phyloP scores from a whole-genome alignment of 768 basidiomycete species.

The Daedaleopsis nitida region DNA sequence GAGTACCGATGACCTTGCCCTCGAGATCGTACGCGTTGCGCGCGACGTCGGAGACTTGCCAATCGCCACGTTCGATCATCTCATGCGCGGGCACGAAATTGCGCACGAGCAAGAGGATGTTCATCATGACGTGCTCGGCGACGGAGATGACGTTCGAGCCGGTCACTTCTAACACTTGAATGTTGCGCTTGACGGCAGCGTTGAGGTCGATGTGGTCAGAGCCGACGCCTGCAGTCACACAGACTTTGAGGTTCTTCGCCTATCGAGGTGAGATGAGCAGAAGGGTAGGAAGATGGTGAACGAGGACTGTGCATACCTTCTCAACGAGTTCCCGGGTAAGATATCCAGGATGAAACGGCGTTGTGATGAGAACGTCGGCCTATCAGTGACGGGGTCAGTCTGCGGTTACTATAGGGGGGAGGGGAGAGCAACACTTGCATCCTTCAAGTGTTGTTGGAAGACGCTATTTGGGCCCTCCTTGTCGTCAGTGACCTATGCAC shows the following conservation, averaged over 20 bases:
- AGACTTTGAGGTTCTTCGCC: constrained; percentile 87
- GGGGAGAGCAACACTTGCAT: constrained; percentile 53
- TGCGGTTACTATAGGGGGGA: neutral
- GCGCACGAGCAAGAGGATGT: constrained; percentile 85
- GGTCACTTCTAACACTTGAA: constrained; percentile 71
- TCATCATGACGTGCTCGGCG: constrained; percentile 90
- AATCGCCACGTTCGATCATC: constrained; percentile 84
- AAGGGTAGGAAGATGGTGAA: neutral
- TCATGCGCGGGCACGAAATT: constrained; percentile 90
- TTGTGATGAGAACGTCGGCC: constrained; percentile 82
- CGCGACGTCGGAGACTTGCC: constrained; percentile 84
- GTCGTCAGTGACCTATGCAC: constrained; percentile 67
- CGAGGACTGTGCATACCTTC: constrained; percentile 35
- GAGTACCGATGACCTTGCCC: constrained; percentile 88
- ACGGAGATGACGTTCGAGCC: constrained; percentile 91
- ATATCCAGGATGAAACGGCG: constrained; percentile 87
- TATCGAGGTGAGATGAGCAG: neutral
- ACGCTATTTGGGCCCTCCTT: constrained; percentile 83
- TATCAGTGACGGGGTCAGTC: constrained; percentile 26
- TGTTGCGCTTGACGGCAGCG: constrained; percentile 76
- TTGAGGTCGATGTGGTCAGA: constrained; percentile 91
- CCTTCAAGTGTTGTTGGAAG: constrained; percentile 81
- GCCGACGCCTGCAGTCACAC: constrained; percentile 89
- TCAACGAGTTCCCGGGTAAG: constrained; percentile 72
- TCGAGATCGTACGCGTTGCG: constrained; percentile 88